Evolutionary conservation across 345 rosid genomes (phyloP), one percentile per base, ranked within the genome.

Genomic region (Pugionium cornutum): DNA sequence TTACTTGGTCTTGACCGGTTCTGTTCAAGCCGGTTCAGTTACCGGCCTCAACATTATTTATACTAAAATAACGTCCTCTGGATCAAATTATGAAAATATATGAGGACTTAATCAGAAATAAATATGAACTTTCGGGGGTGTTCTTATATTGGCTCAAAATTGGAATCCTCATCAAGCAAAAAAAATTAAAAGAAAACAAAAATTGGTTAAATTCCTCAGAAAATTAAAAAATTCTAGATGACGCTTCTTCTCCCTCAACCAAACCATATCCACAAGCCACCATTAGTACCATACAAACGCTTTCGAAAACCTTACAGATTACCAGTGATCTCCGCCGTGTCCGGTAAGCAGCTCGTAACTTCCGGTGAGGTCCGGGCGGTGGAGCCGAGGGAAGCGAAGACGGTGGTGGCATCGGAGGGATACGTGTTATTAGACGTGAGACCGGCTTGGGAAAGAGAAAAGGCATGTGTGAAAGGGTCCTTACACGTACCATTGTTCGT

Each of bases 381-480:
- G 62, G 57, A 53, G 39, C 79, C 97, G 0, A 79, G 62, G 50
- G 94, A 86, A 6, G 98, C 90, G 2, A 81, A 77, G 9, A 61
- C 64, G 32, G 75, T 85, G 52, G 29, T 86, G 62, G 45, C 79
- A 42, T 64, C 83, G 35, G 88, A 81, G 5, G 91, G 87, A 6
- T 89, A 73, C 65, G 25, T 58, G 50, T 76, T 92, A 10, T 68
- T 89, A 44, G 98, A 92, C 76, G 76, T 92, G 43, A 79, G 98
- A 62, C 96, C 98, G 1, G 74, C 4, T 4, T 92, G 98, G 98
- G 96, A 89, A 75, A 75, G 87, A 62, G 85, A 76, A 44, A 92
- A 85, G 78, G 91, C 98, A 7, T 73, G 81, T 3, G 98, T 92
- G 56, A 75, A 69, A 42, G 91, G 89, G 36, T 84, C 98, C 1